Percentiles rank a stretch among this genome's conserved stretches.
Evolutionary conservation across 352 stramenopile genomes (phyloP).

Genomic region (Hyaloperonospora brassicae): DNA sequence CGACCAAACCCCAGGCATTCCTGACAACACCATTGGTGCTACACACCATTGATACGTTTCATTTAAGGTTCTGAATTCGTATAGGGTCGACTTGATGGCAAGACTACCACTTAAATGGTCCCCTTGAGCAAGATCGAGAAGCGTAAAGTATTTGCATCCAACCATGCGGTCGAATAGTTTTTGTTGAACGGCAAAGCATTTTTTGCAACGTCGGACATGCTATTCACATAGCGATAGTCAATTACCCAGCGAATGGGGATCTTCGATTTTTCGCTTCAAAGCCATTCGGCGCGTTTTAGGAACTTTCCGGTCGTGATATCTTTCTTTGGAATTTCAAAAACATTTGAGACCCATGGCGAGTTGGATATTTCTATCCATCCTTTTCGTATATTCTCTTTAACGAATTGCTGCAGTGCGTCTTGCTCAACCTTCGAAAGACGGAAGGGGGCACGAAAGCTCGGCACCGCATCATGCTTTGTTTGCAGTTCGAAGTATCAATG

Average conservation of each 20-base stretch:
- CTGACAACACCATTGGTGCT: constrained; percentile 5
- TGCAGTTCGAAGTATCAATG: constrained; percentile 18
- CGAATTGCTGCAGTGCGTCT: constrained; percentile 9
- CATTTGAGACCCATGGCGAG: constrained; percentile 22
- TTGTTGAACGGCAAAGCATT: not conserved
- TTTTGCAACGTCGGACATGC: not conserved
- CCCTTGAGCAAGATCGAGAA: not conserved
- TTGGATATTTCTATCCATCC: constrained; percentile 21
- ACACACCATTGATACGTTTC: constrained; percentile 13
- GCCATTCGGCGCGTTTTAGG: constrained; percentile 10
- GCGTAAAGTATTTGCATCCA: not conserved
- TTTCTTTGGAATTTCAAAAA: constrained; percentile 21
- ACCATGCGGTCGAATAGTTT: not conserved
- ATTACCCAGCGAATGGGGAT: constrained; percentile 9
- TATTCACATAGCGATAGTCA: not conserved
- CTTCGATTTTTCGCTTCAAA: constrained; percentile 9
- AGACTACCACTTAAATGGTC: constrained; percentile 6
- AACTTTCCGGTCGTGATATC: constrained; percentile 9
- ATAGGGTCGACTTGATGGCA: not conserved
- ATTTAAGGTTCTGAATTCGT: not conserved
- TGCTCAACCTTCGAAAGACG: constrained; percentile 14
- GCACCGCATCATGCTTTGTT: constrained; percentile 16
- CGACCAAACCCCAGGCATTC: constrained; percentile 6
- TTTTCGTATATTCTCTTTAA: constrained; percentile 13
- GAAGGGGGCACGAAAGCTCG: constrained; percentile 12